Base-by-base conservation (phyloP, 441 rosid genomes). In the Gossypium laxum region DNA sequence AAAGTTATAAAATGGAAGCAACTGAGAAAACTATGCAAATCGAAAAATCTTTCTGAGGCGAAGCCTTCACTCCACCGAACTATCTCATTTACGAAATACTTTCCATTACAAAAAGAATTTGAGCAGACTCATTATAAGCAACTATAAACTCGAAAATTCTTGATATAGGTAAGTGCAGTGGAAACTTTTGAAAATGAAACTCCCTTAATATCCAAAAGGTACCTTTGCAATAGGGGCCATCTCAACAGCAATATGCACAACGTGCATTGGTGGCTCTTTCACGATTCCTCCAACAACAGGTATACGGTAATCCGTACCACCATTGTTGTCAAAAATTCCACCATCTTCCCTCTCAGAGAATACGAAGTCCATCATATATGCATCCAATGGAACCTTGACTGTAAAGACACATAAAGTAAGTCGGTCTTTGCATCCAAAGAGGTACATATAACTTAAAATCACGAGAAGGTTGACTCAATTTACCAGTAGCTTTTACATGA, bases 171-270 rank as follows among this genome's bases (percentile, higher is more conserved):
- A 4, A 30, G 21, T 28, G 65, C 69, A 11, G n/a, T 22, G 34
- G 26, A 43, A 64, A n/a, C 3, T 2, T n/a, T 63, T 19, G 5
- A 45, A 22, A 10, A 5, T 1, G 5, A 12, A 64, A 65, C 38
- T 45, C 69, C 38, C 19, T 22, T 24, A 14, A 24, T 24, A 56
- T 56, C 66, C 28, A 45, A 54, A 59, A 67, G n/a, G 69, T 77
- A 89, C 98, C 98, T 92, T 94, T 32, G 98, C 99, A 52, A 94
- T 86, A 54, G 97, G 99, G 51, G 99, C 99, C 98, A 94, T 92
- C 85, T 94, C 98, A 74, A 94, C 97, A 78, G 95, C 85, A 70
- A 94, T 82, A 81, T 94, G 99, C 70, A 94, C 96, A 75, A 94
- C 75, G 74, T 92, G 89, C 88, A 91, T 81, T 52, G 99, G 98